A percentile compares a stretch with the other conserved stretches of the same genome.
Conservation (phyloP, 306 rosid species). For the Acacia melanoxylon region DNA sequence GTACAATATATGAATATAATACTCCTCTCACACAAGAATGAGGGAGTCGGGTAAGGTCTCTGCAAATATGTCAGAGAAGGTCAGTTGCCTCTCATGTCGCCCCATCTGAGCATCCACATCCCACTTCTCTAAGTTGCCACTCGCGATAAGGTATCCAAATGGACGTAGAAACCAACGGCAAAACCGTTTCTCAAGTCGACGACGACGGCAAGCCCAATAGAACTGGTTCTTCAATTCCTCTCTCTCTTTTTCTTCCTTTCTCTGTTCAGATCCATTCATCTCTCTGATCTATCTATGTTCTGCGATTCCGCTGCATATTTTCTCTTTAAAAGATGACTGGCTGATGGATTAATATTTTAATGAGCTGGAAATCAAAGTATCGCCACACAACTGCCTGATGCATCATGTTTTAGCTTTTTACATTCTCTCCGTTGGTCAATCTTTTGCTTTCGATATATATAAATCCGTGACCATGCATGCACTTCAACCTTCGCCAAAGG, state of each 20-base stretch:
- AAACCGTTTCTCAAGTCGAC: background rate
- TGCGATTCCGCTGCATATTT: background rate
- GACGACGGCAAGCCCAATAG: constrained; percentile 38
- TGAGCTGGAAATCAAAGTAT: background rate
- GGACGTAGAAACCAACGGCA: background rate
- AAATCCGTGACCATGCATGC: background rate
- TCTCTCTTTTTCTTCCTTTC: background rate
- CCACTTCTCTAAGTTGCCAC: background rate
- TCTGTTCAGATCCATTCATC: too few species aligned
- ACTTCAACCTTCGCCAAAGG: background rate
- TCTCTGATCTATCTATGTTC: too few species aligned
- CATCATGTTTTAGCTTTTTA: background rate
- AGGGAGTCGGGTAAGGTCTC: background rate
- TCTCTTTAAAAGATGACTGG: background rate
- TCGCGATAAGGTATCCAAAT: background rate
- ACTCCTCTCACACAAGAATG: too few species aligned
- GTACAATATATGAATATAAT: too few species aligned
- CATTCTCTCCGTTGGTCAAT: background rate
- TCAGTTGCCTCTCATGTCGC: background rate
- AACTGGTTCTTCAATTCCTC: constrained; percentile 17
- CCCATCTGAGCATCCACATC: background rate
- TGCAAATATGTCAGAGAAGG: background rate
- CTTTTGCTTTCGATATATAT: background rate
- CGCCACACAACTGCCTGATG: background rate
- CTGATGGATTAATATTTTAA: background rate